These are phyloP conservation scores for Panaeolus cyanescens DNA, from an alignment of 768 basidiomycete species.

Conservation along the genomic window DNA sequence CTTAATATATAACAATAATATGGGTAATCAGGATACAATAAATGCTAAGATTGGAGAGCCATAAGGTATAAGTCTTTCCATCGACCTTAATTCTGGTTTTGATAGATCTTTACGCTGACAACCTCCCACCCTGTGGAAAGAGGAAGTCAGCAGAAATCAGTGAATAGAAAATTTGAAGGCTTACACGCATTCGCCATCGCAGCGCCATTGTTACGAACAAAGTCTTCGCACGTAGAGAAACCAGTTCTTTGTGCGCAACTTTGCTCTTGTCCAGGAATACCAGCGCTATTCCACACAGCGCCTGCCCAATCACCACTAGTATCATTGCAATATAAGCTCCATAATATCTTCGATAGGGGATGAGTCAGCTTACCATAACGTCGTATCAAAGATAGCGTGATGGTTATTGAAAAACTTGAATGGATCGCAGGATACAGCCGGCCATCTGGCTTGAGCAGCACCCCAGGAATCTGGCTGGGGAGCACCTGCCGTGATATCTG, in stretches of 20 bases:
- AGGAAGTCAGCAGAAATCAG: neutral
- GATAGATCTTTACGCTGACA: slow-evolving; percentile 72
- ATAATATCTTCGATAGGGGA: no score
- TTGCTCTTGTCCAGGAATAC: slow-evolving; percentile 82
- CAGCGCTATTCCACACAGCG: slow-evolving; percentile 69
- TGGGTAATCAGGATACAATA: neutral
- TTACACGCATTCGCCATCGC: slow-evolving; percentile 78
- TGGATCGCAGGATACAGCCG: slow-evolving; percentile 72
- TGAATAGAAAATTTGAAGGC: slow-evolving; percentile 29
- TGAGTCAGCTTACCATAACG: slow-evolving; percentile 61
- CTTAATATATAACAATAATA: neutral
- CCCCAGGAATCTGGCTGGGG: slow-evolving; percentile 83
- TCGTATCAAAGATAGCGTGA: slow-evolving; percentile 82
- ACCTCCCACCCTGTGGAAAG: slow-evolving; percentile 76
- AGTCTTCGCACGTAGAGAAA: slow-evolving; percentile 77
- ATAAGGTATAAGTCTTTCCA: neutral
- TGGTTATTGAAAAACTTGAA: slow-evolving; percentile 80
- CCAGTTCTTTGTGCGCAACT: slow-evolving; percentile 87
- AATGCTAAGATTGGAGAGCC: neutral
- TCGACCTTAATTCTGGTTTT: slow-evolving; percentile 29
- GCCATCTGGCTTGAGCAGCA: slow-evolving; percentile 76
- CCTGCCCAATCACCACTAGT: slow-evolving; percentile 89
- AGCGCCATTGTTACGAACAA: slow-evolving; percentile 70
- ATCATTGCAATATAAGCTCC: neutral
- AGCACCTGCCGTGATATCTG: slow-evolving; percentile 71